A percentile compares a stretch with the other conserved stretches of the same genome.
phyloP scores from a whole-genome alignment of 768 basidiomycete species.

The Collybia sordida region DNA sequence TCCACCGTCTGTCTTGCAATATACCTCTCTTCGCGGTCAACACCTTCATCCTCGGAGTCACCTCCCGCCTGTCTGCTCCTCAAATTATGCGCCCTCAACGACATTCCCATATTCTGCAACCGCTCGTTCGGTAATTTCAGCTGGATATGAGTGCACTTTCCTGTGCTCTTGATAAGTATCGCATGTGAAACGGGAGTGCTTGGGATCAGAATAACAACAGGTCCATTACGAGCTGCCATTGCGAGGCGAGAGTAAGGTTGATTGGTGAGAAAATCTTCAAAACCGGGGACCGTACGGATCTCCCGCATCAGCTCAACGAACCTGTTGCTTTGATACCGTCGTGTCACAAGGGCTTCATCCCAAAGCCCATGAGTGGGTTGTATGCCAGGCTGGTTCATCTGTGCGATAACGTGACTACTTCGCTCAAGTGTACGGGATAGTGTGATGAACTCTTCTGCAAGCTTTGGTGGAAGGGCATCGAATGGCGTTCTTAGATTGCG shows the following conservation, averaged over 20 bases:
- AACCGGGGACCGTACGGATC: not conserved
- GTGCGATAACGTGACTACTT: not conserved
- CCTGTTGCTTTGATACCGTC: not conserved
- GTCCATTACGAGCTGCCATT: constrained; percentile 8
- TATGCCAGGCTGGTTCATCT: not conserved
- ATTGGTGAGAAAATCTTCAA: not conserved
- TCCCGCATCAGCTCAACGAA: not conserved
- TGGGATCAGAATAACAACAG: constrained; percentile 18
- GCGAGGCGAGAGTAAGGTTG: not conserved
- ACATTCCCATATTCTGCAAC: constrained; percentile 3
- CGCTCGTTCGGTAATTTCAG: constrained; percentile 7
- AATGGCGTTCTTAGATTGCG: constrained; percentile 20
- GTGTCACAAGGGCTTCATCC: not conserved
- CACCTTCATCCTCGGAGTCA: not conserved
- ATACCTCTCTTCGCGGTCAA: not conserved
- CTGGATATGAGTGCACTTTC: constrained; percentile 16
- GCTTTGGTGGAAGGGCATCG: constrained; percentile 9
- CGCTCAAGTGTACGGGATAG: not conserved
- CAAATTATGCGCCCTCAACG: not conserved
- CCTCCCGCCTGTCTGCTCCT: not conserved
- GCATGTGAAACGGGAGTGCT: constrained; percentile 18
- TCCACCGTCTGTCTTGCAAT: not conserved
- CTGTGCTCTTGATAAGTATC: constrained; percentile 10
- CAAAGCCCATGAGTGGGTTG: not conserved
- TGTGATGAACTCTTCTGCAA: not conserved